phyloP scores from a whole-genome alignment of 169 alveolate species.

The Plasmodium gonderi region DNA sequence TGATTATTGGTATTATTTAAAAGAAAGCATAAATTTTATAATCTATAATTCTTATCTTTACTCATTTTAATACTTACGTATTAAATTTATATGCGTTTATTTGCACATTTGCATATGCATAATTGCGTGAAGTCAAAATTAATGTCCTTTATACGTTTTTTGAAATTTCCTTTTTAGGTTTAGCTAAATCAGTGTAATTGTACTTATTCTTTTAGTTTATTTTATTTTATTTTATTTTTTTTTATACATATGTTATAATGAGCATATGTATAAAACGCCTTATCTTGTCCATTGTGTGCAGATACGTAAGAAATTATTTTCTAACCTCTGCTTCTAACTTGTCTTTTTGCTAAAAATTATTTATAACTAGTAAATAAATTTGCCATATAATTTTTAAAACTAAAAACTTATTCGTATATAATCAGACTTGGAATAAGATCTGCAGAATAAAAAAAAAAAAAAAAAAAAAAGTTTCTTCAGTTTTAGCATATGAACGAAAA shows the following conservation, averaged over 20 bases:
- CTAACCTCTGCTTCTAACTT: not conserved
- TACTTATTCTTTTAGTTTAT: not conserved
- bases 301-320: not conserved
- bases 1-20: constrained; percentile 50
- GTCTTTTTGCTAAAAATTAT: constrained; percentile 44
- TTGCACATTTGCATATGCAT: not conserved
- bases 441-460: no score
- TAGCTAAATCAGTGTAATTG: constrained; percentile 61
- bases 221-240: not conserved
- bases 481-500: not conserved
- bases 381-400: not conserved
- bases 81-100: not conserved
- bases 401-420: not conserved
- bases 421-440: no score
- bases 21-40: not conserved
- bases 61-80: not conserved
- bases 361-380: not conserved
- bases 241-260: not conserved
- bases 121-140: not conserved
- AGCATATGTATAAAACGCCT: not conserved
- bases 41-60: not conserved
- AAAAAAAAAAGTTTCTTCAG: not conserved
- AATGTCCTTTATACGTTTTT: not conserved
- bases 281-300: not conserved
- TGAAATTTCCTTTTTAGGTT: constrained; percentile 22